These are phyloP conservation scores for Xerocomus potaroensis DNA, from an alignment of 768 basidiomycete genomes.

Conservation along the genomic window DNA sequence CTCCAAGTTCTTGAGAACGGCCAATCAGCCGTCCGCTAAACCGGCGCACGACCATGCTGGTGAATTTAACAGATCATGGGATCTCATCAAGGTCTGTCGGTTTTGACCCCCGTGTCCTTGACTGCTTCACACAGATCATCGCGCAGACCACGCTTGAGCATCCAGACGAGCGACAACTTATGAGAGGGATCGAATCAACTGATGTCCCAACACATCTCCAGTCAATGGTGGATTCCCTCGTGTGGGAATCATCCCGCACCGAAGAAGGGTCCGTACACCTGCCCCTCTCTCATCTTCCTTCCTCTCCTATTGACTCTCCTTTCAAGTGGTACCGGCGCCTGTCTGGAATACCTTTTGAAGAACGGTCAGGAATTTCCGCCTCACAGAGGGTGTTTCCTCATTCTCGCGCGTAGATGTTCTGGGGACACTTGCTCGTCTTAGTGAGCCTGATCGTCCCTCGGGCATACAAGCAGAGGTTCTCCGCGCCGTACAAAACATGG, in stretches of 20 bases:
- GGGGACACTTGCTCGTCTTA: slow-evolving; percentile 78
- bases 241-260: slow-evolving; percentile 78
- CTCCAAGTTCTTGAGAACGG: slow-evolving; percentile 63
- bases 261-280: slow-evolving; percentile 78
- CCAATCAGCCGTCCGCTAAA: slow-evolving; percentile 44
- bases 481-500: slow-evolving; percentile 83
- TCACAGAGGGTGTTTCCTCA: neutral
- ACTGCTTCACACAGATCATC: slow-evolving; percentile 8
- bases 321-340: slow-evolving; percentile 78
- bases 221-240: slow-evolving; percentile 80
- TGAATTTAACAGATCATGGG: slow-evolving; percentile 78
- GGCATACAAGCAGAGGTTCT: slow-evolving; percentile 93
- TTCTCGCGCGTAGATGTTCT: slow-evolving; percentile 58
- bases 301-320: slow-evolving; percentile 12
- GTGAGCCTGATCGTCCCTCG: slow-evolving; percentile 77
- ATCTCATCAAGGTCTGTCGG: slow-evolving; percentile 55
- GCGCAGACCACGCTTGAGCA: slow-evolving; percentile 72
- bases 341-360: slow-evolving; percentile 88
- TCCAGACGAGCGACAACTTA: slow-evolving; percentile 86
- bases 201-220: slow-evolving; percentile 72
- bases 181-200: slow-evolving; percentile 76
- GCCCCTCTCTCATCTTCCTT: slow-evolving; percentile 1
- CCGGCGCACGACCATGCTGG: slow-evolving; percentile 58
- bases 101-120: neutral
- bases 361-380: slow-evolving; percentile 49